Conservation (phyloP, 768 basidiomycete genomes). For the Mycena rosella region DNA sequence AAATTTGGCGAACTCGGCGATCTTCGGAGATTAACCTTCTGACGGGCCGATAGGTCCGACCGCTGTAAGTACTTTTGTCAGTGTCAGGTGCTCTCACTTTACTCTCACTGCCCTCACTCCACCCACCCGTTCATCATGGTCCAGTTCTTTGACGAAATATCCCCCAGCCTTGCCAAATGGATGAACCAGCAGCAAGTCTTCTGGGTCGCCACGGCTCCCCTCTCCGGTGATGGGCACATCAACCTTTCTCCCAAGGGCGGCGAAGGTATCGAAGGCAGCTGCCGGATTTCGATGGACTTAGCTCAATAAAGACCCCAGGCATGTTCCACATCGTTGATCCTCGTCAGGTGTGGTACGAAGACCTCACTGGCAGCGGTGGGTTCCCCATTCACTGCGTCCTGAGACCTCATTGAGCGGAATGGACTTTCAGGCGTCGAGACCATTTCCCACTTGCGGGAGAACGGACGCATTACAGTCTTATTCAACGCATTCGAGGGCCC, state of each 20-base stretch:
- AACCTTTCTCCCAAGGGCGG: constrained; percentile 79
- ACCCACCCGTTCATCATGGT: too few relatives aligned
- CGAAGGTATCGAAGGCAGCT: constrained; percentile 41
- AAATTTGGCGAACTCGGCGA: too few relatives aligned
- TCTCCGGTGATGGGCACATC: constrained; percentile 67
- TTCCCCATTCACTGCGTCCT: constrained; percentile 21
- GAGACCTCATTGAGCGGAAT: background rate
- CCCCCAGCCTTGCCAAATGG: constrained; percentile 66
- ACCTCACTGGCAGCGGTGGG: constrained; percentile 77
- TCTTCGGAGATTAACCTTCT: too few relatives aligned
- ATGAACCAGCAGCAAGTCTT: constrained; percentile 74
- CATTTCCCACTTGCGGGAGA: constrained; percentile 72
- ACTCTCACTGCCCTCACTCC: too few relatives aligned
- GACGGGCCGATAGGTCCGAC: background rate
- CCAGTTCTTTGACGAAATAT: constrained; percentile 68
- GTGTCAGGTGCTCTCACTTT: background rate
- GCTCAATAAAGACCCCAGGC: constrained; percentile 34
- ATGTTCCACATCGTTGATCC: constrained; percentile 71
- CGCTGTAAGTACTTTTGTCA: background rate
- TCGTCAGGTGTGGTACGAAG: constrained; percentile 78
- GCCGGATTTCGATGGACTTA: background rate
- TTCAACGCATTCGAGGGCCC: constrained; percentile 74
- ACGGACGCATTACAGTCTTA: constrained; percentile 71
- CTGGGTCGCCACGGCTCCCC: constrained; percentile 79
- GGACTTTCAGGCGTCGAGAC: constrained; percentile 65